phyloP scores from a whole-genome alignment of 495 filamentous ascomycete genomes.

The Penicillium parvum region DNA sequence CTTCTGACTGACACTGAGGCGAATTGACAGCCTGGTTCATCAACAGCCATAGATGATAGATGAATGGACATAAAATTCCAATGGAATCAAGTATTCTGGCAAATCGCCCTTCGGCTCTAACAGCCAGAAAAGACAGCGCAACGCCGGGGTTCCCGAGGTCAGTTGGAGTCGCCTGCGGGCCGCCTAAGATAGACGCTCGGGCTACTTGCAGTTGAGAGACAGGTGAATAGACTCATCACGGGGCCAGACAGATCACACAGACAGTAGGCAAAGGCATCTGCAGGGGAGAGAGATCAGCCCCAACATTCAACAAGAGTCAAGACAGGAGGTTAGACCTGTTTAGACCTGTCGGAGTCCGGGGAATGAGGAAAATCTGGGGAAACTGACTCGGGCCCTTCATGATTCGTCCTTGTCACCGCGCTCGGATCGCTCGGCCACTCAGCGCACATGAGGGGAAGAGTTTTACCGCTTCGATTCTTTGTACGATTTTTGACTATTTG shows the following conservation, averaged over 20 bases:
- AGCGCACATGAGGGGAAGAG: constrained; percentile 13
- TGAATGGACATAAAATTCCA: too few species aligned
- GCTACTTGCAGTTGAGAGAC: background rate
- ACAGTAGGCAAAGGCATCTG: background rate
- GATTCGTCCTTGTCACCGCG: constrained; percentile 13
- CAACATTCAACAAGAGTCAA: background rate
- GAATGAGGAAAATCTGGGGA: constrained; percentile 26
- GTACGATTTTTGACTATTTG: background rate
- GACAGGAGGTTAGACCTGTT: background rate
- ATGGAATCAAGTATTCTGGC: too few species aligned
- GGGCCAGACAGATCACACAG: background rate
- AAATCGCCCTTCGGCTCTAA: too few species aligned
- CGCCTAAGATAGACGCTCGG: background rate
- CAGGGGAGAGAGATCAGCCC: background rate
- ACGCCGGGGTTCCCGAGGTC: background rate
- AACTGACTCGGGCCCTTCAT: constrained; percentile 6
- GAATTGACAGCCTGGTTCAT: too few species aligned
- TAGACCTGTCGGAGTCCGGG: constrained; percentile 17
- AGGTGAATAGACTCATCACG: too few species aligned
- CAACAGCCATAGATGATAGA: too few species aligned
- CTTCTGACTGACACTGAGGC: too few species aligned
- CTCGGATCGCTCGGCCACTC: constrained; percentile 25
- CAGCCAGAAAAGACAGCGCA: background rate
- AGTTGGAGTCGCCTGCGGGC: too few species aligned
- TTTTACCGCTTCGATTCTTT: constrained; percentile 1